These are phyloP conservation scores for Tilletia caries DNA, from an alignment of 1,284 basidiomycete species.

Conservation along the genomic window DNA sequence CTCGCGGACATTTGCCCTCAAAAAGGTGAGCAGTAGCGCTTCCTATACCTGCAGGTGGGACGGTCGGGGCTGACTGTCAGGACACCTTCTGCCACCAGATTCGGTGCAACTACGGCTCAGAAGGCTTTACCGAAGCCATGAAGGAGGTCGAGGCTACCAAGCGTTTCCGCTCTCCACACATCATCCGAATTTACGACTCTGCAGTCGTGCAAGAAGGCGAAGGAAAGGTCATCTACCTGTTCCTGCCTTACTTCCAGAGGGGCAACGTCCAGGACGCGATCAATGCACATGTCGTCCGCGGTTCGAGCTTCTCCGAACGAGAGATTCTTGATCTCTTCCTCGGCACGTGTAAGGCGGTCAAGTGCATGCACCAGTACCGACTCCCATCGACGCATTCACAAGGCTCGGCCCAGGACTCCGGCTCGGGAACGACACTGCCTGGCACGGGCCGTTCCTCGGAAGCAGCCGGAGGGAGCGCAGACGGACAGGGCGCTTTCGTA, in stretches of 20 bases:
- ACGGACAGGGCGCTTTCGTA: background rate
- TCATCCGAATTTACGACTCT: conserved; percentile 50
- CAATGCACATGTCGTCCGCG: conserved; percentile 77
- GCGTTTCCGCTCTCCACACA: conserved; percentile 50
- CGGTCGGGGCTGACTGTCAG: background rate
- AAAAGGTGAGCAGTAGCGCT: conserved; percentile 31
- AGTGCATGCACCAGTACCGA: conserved; percentile 74
- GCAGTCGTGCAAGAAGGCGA: conserved; percentile 47
- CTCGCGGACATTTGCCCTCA: conserved; percentile 49
- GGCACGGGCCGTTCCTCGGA: background rate
- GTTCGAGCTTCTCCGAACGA: conserved; percentile 77
- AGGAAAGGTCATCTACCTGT: conserved; percentile 56
- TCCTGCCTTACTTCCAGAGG: conserved; percentile 80
- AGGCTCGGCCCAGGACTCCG: background rate
- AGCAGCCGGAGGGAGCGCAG: background rate
- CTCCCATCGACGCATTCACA: conserved; percentile 23
- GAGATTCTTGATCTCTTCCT: conserved; percentile 85
- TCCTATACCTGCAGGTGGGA: background rate
- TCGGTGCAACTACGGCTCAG: conserved; percentile 47
- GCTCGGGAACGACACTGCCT: background rate
- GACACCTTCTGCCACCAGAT: conserved; percentile 29
- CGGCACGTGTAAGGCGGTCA: conserved; percentile 86
- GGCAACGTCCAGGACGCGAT: conserved; percentile 90
- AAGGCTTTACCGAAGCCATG: conserved; percentile 48
- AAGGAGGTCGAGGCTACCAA: conserved; percentile 53